Base-by-base conservation (phyloP, 2,329 filamentous ascomycete genomes). In the Fusarium ramigenum region DNA sequence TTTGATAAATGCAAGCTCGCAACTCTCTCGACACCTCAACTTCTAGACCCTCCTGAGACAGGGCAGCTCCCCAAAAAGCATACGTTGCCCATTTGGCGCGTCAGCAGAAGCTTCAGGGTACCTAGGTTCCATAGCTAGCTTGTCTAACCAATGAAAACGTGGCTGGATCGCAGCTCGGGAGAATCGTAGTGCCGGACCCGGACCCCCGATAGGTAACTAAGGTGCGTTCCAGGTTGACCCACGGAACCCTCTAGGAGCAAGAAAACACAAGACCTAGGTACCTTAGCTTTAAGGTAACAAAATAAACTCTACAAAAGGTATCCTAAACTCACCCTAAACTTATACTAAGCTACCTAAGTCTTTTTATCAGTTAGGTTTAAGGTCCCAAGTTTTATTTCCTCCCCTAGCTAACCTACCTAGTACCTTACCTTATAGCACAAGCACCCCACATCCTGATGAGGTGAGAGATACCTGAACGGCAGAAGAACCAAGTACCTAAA, bases 1-100 rank as follows among this genome's bases (percentile, higher is more conserved):
- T 49, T 52, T 47, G 64, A 60, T 66, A 60, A 63, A 63, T 72
- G 63, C 63, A 74, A 69, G 63, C 64, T 73, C 70, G 60, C 71
- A 59, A 69, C 71, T 75, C 68, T 66, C 66, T 49, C 65, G 65
- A 75, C 66, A 73, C 63, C 66, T 78, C 67, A 69, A 75, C 72
- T 72, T 69, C 69, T 44, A 46, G 69, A 67, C 47, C 67, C 75
- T 77, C 75, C 74, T 78, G 73, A 78, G 68, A 75, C 73, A 78
- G 72, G 68, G 74, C 73, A 78, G 73, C 71, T 78, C 60, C 53
- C 73, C 75, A 68, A 80, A 80, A 79, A 79, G 79, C 80, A 81
- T 80, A 81, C 80, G 80, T 81, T 79, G 80, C 80, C 75, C 77
- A 77, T 80, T 80, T 70, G 69, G 72, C 72, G 66, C 70, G 73